Conservation (phyloP, 176 grass and related monocot species). For the Panicum miliaceum region DNA sequence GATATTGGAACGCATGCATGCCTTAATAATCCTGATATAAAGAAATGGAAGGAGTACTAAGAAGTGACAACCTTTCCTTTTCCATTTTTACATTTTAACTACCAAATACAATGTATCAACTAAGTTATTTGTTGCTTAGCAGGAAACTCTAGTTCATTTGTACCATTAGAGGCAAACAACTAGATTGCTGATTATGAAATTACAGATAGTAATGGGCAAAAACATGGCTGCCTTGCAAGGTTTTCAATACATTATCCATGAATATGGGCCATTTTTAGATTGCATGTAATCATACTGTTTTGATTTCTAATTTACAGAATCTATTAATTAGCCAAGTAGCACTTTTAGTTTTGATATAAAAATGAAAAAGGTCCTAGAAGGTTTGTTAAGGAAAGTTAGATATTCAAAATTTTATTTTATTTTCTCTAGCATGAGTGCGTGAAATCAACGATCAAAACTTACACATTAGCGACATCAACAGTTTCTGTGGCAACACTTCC, state of each 20-base stretch:
- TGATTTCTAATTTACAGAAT: neutral
- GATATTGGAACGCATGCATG: neutral
- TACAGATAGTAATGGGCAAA: neutral
- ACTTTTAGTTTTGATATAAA: neutral
- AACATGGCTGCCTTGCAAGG: neutral
- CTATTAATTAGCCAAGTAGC: neutral
- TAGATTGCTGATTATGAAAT: conserved; percentile 7
- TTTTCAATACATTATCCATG: neutral
- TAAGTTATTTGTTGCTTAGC: neutral
- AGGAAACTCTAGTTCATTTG: neutral
- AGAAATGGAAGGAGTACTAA: neutral
- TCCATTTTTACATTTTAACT: conserved; percentile 4
- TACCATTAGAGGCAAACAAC: neutral
- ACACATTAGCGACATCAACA: neutral
- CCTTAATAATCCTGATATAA: neutral
- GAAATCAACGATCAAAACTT: neutral
- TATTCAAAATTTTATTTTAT: neutral
- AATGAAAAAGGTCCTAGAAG: neutral
- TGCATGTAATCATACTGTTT: neutral
- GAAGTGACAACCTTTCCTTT: neutral
- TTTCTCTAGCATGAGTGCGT: neutral
- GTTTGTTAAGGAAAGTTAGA: neutral
- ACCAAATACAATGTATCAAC: neutral
- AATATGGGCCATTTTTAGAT: neutral
- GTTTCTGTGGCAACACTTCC: neutral